Conservation (phyloP, 768 basidiomycete species). For the Podaxis sp. region DNA sequence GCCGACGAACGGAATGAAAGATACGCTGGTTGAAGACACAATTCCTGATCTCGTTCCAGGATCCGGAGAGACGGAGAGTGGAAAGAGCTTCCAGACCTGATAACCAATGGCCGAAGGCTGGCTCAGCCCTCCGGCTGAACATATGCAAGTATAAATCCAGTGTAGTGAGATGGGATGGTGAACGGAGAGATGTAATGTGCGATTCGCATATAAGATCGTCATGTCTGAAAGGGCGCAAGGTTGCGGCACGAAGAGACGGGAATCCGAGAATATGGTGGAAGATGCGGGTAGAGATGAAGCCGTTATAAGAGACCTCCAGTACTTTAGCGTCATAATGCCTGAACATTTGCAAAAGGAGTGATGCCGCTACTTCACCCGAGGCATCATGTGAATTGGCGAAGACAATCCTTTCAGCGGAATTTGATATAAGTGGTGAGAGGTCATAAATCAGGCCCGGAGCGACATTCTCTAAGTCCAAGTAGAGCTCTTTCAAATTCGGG, state of each 20-base stretch:
- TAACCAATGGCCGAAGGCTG: conserved; percentile 1
- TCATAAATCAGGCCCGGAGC: neutral
- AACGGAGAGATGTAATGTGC: neutral
- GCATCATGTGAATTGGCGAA: neutral
- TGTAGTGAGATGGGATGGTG: neutral
- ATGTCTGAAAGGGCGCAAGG: neutral
- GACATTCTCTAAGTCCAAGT: neutral
- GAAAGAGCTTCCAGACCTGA: neutral
- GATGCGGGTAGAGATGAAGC: neutral
- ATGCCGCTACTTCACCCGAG: neutral
- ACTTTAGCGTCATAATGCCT: neutral
- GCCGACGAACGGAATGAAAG: neutral
- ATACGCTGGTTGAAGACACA: neutral
- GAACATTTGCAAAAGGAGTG: neutral
- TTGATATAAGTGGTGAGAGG: neutral
- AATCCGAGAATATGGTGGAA: neutral
- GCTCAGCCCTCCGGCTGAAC: neutral
- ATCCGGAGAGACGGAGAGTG: neutral
- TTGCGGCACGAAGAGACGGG: neutral
- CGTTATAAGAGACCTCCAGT: neutral
- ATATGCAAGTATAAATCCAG: neutral
- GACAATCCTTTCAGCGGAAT: neutral
- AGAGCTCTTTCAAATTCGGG: neutral
- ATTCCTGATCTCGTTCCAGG: neutral
- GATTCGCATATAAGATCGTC: neutral